A percentile compares a stretch with the other conserved stretches of the same genome.
Conservation (phyloP, 1,284 basidiomycete genomes). For the Ceratobasidium theobromae region DNA sequence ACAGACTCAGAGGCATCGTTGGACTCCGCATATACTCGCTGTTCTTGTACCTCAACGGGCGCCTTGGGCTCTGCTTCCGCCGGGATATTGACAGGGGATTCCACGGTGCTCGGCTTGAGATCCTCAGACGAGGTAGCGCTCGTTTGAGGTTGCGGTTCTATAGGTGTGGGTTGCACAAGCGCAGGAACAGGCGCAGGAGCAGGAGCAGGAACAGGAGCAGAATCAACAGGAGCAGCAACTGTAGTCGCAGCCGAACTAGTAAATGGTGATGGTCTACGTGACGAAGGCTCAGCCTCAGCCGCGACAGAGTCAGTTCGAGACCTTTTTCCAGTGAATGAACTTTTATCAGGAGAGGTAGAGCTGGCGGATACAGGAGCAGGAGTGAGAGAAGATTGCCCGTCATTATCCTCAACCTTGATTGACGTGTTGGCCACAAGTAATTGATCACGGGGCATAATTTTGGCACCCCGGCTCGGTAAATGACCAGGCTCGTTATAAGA, state of each 20-base stretch:
- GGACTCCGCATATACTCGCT: constrained; percentile 8
- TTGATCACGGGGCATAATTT: constrained; percentile 19
- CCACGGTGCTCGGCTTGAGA: neutral
- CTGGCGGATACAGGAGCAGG: constrained; percentile 9
- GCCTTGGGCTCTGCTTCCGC: neutral
- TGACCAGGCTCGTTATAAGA: constrained; percentile 4
- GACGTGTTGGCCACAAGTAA: constrained; percentile 21
- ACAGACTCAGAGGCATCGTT: neutral
- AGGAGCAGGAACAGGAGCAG: neutral
- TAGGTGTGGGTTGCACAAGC: neutral
- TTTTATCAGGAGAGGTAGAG: constrained; percentile 14
- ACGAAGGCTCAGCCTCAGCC: constrained; percentile 24
- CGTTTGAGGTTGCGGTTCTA: neutral
- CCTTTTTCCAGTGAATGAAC: constrained; percentile 12
- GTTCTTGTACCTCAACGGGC: neutral
- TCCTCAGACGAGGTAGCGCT: neutral
- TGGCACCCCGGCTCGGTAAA: neutral
- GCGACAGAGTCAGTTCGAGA: constrained; percentile 30
- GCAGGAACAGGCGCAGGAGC: neutral
- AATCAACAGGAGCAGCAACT: neutral
- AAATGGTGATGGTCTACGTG: constrained; percentile 30
- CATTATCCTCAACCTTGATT: constrained; percentile 15
- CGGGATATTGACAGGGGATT: neutral
- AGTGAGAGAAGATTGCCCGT: neutral
- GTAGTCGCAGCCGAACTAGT: constrained; percentile 8